Base-by-base conservation (phyloP, 2,329 filamentous ascomycete species). In the Aspergillus sp. region DNA sequence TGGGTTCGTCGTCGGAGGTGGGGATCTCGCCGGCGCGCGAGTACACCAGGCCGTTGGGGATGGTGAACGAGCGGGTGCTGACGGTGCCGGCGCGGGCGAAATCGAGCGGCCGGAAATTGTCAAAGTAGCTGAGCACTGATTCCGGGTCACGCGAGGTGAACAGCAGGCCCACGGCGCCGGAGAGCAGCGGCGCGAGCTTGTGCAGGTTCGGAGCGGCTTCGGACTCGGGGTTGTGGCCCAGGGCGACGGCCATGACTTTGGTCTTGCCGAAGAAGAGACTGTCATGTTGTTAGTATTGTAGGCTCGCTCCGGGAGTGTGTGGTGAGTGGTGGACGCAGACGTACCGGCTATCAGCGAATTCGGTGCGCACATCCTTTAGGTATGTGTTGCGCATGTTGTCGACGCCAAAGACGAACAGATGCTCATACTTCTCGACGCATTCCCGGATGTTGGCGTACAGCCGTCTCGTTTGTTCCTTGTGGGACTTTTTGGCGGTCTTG, bases 221-320 rank as follows among this genome's bases (percentile, higher is more conserved):
- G 66, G 90, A 88, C 67, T 89, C 88, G 61, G 86, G 81, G 49
- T 81, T 86, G 59, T 83, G 83, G 69, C 94, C 94, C 21, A 99
- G 88, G 52, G 94, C 92, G 76, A 94, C 93, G 65, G 89, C 87
- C 91, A 97, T 97, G 73, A 99, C 92, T 78, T 97, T 97, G 55
- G 93, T 97, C 80, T 97, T 99, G 77, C 93, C 94, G 76, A 97
- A 97, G 85, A 97, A 97, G 71, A 99, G 80, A 64, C 92, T 94
- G 65, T 49, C 46, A 34, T 38, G 34, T 21, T 44, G 41, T 47
- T 34, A n/a, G 23, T 20, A 29, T 34, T 32, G 34, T 38, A 38
- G 14, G 34, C 11, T 38, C 16, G 7, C 5, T 5, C 32, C n/a
- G n/a, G 13, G 32, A 5, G 11, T 1, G 7, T 14, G 34, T 36